Percentiles rank a stretch among this genome's conserved stretches.
These are phyloP conservation scores for Penicillium tannophilum DNA, from an alignment of 495 filamentous ascomycete genomes.

Conservation along the genomic window DNA sequence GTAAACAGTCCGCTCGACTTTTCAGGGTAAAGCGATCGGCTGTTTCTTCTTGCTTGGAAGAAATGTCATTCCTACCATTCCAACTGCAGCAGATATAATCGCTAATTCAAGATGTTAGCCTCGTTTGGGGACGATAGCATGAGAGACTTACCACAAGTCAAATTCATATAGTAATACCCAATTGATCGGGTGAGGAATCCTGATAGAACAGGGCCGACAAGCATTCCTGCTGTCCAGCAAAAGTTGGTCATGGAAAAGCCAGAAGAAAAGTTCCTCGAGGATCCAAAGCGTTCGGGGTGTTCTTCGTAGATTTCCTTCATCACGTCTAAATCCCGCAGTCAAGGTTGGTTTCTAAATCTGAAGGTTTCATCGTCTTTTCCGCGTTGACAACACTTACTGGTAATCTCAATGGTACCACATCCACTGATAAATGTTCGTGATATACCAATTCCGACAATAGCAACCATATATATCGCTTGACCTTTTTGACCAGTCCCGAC, in stretches of 20 bases:
- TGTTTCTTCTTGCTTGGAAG: constrained; percentile 1
- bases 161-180: constrained; percentile 15
- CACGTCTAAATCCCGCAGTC: neutral
- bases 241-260: constrained; percentile 7
- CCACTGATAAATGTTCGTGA: neutral
- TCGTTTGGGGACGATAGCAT: neutral
- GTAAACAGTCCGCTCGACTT: neutral
- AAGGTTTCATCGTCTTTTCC: too few relatives aligned
- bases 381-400: neutral
- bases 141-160: constrained; percentile 10
- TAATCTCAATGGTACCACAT: constrained; percentile 3
- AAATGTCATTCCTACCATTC: neutral
- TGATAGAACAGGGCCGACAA: constrained; percentile 9
- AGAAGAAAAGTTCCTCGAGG: constrained; percentile 1
- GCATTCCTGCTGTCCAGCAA: constrained; percentile 6
- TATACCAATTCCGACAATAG: constrained; percentile 4
- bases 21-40: neutral
- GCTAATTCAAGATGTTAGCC: neutral
- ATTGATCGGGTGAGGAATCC: neutral
- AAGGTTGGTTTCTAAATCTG: neutral
- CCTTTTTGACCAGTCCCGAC: neutral
- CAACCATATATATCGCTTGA: constrained; percentile 1
- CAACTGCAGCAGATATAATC: neutral
- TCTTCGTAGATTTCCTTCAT: constrained; percentile 5
- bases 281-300: constrained; percentile 5